Conservation (phyloP, 768 basidiomycete species). For the Phaffia tasmanica region DNA sequence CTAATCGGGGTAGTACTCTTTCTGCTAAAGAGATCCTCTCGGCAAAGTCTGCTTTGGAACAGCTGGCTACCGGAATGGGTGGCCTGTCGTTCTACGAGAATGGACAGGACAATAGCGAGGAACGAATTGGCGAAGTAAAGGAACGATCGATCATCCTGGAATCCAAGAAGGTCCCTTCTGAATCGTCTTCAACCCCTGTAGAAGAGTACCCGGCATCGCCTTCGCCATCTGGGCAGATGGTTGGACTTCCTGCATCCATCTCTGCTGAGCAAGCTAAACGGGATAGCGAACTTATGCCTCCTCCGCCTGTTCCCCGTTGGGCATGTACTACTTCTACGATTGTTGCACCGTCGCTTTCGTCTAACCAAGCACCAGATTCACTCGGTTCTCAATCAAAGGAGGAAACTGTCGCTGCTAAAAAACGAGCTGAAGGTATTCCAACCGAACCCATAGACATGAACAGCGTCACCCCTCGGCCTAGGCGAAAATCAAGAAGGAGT, state of each 20-base stretch:
- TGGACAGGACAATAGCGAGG: neutral
- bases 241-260: neutral
- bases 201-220: conserved; percentile 5
- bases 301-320: conserved; percentile 9
- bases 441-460: no score
- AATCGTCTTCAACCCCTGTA: conserved; percentile 8
- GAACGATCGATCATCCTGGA: conserved; percentile 11
- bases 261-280: neutral
- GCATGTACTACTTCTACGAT: neutral
- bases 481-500: conserved; percentile 7
- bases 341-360: neutral
- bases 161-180: neutral
- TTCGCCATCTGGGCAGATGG: no score
- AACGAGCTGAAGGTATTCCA: neutral
- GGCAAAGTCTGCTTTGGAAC: conserved; percentile 13
- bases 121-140: conserved; percentile 8
- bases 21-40: conserved; percentile 18
- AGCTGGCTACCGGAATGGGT: conserved; percentile 7
- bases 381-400: conserved; percentile 3
- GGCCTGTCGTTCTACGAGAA: neutral
- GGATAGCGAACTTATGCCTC: conserved; percentile 21
- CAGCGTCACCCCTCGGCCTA: neutral
- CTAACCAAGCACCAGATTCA: neutral
- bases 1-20: conserved; percentile 4
- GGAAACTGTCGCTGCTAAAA: conserved; percentile 11